These are phyloP conservation scores for Candida succiphila DNA, from an alignment of 805 yeast species.

Conservation along the genomic window DNA sequence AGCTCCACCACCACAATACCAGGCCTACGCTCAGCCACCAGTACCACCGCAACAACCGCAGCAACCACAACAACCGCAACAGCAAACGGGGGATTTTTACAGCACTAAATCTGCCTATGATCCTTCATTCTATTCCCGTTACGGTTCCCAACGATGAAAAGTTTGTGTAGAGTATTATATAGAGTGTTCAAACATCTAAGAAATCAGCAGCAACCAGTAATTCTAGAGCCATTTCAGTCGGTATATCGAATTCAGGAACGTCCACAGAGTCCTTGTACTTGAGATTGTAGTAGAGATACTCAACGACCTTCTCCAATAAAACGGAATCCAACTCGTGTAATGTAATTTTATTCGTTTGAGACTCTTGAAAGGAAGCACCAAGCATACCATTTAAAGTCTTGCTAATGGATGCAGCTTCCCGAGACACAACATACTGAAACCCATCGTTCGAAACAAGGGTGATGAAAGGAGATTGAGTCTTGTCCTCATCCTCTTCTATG, in stretches of 20 bases:
- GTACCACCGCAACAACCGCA: no score
- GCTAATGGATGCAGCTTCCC: slow-evolving; percentile 70
- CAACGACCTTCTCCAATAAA: slow-evolving; percentile 71
- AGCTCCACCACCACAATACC: neutral
- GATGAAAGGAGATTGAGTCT: slow-evolving; percentile 28
- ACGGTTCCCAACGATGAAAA: neutral
- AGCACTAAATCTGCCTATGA: slow-evolving; percentile 42
- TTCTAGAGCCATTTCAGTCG: slow-evolving; percentile 91
- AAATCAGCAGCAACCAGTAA: slow-evolving; percentile 89
- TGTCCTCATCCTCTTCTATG: slow-evolving; percentile 6
- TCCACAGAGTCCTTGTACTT: slow-evolving; percentile 56
- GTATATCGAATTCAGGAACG: slow-evolving; percentile 81
- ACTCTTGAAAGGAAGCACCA: slow-evolving; percentile 44
- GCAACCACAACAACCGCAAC: slow-evolving; percentile 11
- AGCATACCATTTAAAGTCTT: slow-evolving; percentile 55
- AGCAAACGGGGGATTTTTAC: slow-evolving; percentile 28
- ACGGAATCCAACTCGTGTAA: slow-evolving; percentile 60
- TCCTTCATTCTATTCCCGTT: slow-evolving; percentile 33
- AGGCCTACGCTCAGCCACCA: neutral
- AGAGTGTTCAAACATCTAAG: slow-evolving; percentile 40
- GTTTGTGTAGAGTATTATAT: neutral
- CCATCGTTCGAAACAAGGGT: slow-evolving; percentile 70
- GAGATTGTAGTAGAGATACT: slow-evolving; percentile 68
- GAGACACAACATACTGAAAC: slow-evolving; percentile 46
- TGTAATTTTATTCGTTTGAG: slow-evolving; percentile 41